Percentiles rank a stretch among this genome's conserved stretches.
phyloP scores from a whole-genome alignment of 208 protist species.

The Crithidia bombi region DNA sequence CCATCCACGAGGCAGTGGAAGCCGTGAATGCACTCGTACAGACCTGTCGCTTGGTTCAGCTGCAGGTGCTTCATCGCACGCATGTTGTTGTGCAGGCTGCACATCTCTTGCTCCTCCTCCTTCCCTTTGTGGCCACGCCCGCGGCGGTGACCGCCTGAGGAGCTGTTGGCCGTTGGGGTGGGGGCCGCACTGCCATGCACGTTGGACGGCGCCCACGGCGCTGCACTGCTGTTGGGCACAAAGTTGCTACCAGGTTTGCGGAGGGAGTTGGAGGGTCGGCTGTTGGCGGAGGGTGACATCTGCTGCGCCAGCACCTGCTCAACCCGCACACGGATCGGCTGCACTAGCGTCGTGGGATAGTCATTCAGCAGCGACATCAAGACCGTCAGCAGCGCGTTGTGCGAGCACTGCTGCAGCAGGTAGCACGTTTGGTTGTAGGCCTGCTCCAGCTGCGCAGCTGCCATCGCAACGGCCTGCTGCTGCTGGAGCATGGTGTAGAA shows the following conservation, averaged over 20 bases:
- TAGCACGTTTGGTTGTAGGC: constrained; percentile 60
- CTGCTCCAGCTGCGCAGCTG: constrained; percentile 63
- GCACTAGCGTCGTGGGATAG: constrained; percentile 51
- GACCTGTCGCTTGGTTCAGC: constrained; percentile 61
- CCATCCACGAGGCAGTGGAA: constrained; percentile 90
- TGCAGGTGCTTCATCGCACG: constrained; percentile 87
- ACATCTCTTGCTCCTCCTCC: constrained; percentile 84
- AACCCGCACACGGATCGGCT: constrained; percentile 55
- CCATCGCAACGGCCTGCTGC: constrained; percentile 50
- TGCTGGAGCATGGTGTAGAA: constrained; percentile 47
- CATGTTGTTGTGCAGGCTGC: constrained; percentile 81
- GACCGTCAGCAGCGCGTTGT: constrained; percentile 56
- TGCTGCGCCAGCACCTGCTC: constrained; percentile 55
- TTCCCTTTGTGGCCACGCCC: constrained; percentile 63
- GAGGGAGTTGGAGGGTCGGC: constrained; percentile 10
- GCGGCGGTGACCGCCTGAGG: constrained; percentile 37
- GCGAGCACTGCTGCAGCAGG: constrained; percentile 66
- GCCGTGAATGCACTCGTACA: constrained; percentile 86
- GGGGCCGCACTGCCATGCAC: constrained; percentile 23
- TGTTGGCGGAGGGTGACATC: constrained; percentile 33
- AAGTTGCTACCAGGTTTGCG: constrained; percentile 30
- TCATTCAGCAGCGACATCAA: constrained; percentile 80
- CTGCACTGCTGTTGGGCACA: constrained; percentile 41
- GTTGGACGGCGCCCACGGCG: constrained; percentile 46
- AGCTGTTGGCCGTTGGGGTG: constrained; percentile 36